Conservation (phyloP, 225 moss, liverwort and hornwort species). For the Polytrichum commune region DNA sequence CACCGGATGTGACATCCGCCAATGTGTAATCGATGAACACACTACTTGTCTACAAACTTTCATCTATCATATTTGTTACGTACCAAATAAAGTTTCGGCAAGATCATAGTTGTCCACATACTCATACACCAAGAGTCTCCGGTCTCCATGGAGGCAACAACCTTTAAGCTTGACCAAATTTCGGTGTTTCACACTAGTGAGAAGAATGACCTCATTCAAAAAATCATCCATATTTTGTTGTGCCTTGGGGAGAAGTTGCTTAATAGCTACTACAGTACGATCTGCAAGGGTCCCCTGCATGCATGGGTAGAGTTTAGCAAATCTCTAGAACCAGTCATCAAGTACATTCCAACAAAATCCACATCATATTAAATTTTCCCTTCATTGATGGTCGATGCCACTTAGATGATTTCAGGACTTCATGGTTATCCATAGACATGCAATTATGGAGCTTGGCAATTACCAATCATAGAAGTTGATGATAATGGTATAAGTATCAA, state of each 20-base stretch:
- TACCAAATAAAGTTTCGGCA: conserved; percentile 43
- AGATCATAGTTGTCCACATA: conserved; percentile 37
- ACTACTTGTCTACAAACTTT: not conserved
- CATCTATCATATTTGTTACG: not conserved
- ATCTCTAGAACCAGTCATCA: not conserved
- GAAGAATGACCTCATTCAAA: conserved; percentile 43
- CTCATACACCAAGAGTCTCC: conserved; percentile 43
- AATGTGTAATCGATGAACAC: not conserved
- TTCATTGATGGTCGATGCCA: too few relatives aligned
- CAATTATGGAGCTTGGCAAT: not conserved
- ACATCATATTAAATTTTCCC: not conserved
- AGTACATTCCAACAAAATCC: not conserved
- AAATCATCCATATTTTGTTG: conserved; percentile 40
- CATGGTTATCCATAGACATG: not conserved
- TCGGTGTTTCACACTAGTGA: conserved; percentile 42
- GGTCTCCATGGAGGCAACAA: conserved; percentile 30
- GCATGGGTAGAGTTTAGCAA: not conserved
- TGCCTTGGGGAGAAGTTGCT: conserved; percentile 12
- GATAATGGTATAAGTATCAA: not conserved
- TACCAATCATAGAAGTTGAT: not conserved
- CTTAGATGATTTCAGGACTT: too few relatives aligned
- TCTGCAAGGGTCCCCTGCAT: conserved; percentile 23
- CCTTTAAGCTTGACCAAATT: conserved; percentile 52
- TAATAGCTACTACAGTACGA: conserved; percentile 27
- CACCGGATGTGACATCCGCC: too few relatives aligned